Conservation (phyloP, 2,329 filamentous ascomycete species). For the Cordyceps cicadae region DNA sequence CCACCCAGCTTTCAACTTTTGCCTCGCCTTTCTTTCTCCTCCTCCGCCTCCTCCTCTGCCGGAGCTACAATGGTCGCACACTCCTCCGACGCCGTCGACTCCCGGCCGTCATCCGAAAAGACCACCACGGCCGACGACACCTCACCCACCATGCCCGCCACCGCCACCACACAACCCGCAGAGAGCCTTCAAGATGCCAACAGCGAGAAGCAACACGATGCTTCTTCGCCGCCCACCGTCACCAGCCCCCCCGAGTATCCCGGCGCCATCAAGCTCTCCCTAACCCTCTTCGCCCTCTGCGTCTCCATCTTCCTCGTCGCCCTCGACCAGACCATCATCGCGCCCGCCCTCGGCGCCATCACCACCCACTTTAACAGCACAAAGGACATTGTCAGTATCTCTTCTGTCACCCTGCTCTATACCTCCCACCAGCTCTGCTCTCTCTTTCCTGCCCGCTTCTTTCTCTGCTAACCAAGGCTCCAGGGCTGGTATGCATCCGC, state of each 20-base stretch:
- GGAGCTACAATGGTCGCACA: neutral
- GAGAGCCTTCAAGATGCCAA: neutral
- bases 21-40: too few species aligned
- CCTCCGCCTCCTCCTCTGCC: too few species aligned
- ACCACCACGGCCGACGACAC: neutral
- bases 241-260: conserved; percentile 26
- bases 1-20: too few species aligned
- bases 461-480: conserved; percentile 11
- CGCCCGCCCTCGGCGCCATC: conserved; percentile 44
- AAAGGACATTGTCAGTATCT: conserved; percentile 33
- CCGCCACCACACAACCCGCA: neutral
- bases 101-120: neutral
- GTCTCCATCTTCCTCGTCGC: conserved; percentile 42
- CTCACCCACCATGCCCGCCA: conserved; percentile 1
- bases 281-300: conserved; percentile 37
- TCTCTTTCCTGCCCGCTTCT: conserved; percentile 15
- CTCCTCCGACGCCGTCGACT: neutral
- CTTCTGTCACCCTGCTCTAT: too few species aligned
- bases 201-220: conserved; percentile 3
- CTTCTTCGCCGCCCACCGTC: neutral
- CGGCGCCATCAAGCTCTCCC: conserved; percentile 27
- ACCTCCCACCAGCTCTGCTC: too few species aligned
- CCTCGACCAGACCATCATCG: conserved; percentile 44
- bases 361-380: conserved; percentile 36
- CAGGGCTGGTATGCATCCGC: conserved; percentile 43